phyloP scores from a whole-genome alignment of 441 rosid species.

The Heliophila coronopifolia region DNA sequence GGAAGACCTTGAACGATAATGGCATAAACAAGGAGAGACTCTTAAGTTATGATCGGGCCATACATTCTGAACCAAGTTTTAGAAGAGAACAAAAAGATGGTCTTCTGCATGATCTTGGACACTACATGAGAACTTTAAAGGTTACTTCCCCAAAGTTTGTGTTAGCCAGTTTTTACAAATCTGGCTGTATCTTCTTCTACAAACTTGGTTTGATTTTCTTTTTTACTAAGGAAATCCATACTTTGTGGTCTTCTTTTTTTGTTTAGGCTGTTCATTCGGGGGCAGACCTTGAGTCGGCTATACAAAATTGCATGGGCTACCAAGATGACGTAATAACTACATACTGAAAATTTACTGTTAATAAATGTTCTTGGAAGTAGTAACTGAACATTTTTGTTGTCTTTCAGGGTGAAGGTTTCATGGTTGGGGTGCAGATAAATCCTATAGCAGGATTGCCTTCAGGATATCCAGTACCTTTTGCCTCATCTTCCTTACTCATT shows the following conservation, averaged over 20 bases:
- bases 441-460: conserved; percentile 86
- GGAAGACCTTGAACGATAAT: conserved; percentile 93
- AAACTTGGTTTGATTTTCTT: conserved; percentile 16
- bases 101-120: conserved; percentile 85
- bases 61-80: conserved; percentile 82
- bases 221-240: not conserved
- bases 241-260: conserved; percentile 22
- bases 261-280: conserved; percentile 98
- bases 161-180: not conserved
- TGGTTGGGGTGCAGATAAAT: conserved; percentile 97
- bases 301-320: conserved; percentile 96
- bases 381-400: conserved; percentile 25
- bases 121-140: conserved; percentile 95
- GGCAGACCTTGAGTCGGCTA: conserved; percentile 96
- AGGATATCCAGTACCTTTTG: conserved; percentile 63
- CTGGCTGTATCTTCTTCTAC: conserved; percentile 7
- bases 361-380: conserved; percentile 17
- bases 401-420: conserved; percentile 95
- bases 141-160: conserved; percentile 37
- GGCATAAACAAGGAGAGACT: conserved; percentile 91
- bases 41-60: conserved; percentile 93
- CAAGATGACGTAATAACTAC: conserved; percentile 51
- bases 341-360: conserved; percentile 25
- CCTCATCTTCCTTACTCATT: conserved; percentile 23
- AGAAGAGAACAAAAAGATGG: conserved; percentile 77